phyloP scores from a whole-genome alignment of 148 eudicot species.

The Camellia lanceoleosa region DNA sequence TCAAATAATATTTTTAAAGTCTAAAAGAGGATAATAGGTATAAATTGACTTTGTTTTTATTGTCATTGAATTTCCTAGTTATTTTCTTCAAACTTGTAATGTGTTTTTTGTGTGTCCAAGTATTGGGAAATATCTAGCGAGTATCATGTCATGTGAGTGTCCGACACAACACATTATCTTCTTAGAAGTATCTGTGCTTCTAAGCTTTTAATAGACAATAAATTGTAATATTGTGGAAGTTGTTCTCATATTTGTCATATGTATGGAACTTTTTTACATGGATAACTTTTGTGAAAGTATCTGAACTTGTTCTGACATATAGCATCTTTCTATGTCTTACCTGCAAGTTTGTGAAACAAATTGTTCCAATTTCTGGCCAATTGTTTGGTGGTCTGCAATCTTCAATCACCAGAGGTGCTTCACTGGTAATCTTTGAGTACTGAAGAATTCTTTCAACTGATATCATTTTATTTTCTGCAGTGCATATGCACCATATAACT shows the following conservation, averaged over 20 bases:
- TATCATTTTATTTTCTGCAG: slow-evolving; percentile 97
- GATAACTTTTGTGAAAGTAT: not conserved
- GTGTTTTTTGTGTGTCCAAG: no score
- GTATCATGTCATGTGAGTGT: no score
- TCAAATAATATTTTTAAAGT: no score
- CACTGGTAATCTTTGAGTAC: slow-evolving; percentile 77
- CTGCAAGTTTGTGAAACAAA: slow-evolving; percentile 67
- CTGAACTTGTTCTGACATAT: not conserved
- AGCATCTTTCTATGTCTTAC: slow-evolving; percentile 18
- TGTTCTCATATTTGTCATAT: not conserved
- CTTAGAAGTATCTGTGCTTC: no score
- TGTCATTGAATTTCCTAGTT: no score
- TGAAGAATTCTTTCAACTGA: slow-evolving; percentile 93
- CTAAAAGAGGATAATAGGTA: no score
- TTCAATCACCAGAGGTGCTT: slow-evolving; percentile 70
- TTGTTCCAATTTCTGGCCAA: slow-evolving; percentile 83
- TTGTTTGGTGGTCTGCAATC: slow-evolving; percentile 58
- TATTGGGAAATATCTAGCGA: no score
- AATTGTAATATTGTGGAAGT: not conserved
- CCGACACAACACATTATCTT: no score
- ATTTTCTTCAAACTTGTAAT: no score
- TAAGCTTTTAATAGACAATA: no score
- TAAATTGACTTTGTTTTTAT: no score
- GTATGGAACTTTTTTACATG: not conserved
- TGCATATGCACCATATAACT: slow-evolving; percentile 95